phyloP scores from a whole-genome alignment of 345 rosid genomes.

The Citrus inodora region DNA sequence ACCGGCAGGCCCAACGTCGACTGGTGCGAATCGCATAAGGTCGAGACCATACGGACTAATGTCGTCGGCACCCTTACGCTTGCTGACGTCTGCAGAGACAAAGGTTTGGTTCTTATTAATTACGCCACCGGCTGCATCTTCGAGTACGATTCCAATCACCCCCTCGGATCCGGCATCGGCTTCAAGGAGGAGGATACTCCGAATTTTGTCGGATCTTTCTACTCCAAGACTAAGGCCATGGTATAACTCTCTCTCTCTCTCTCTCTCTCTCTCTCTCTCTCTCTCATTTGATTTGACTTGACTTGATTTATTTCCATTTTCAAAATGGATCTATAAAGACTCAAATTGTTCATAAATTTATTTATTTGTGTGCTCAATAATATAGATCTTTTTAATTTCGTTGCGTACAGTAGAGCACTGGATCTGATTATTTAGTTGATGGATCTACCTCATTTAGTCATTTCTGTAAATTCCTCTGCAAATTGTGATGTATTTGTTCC shows the following conservation, averaged over 20 bases:
- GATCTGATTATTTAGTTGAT: constrained; percentile 7
- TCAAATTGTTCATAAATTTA: too few species aligned
- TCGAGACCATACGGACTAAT: constrained; percentile 84
- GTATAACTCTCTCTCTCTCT: constrained; percentile 10
- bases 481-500: not conserved
- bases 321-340: too few species aligned
- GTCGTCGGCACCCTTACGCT: constrained; percentile 84
- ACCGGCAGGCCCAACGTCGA: constrained; percentile 94
- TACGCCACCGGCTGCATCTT: constrained; percentile 92
- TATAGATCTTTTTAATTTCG: not conserved
- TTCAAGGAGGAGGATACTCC: constrained; percentile 92
- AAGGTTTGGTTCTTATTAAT: constrained; percentile 62
- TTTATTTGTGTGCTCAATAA: not conserved
- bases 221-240: constrained; percentile 96
- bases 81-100: constrained; percentile 80
- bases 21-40: constrained; percentile 95
- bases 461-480: not conserved
- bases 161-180: constrained; percentile 74
- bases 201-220: constrained; percentile 82
- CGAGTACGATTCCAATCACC: constrained; percentile 72
- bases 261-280: too few species aligned
- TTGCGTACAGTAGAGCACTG: not conserved
- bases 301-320: too few species aligned
- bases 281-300: too few species aligned
- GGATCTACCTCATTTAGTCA: constrained; percentile 1